phyloP scores from a whole-genome alignment of 306 rosid species.

The Erythrophleum fordii region DNA sequence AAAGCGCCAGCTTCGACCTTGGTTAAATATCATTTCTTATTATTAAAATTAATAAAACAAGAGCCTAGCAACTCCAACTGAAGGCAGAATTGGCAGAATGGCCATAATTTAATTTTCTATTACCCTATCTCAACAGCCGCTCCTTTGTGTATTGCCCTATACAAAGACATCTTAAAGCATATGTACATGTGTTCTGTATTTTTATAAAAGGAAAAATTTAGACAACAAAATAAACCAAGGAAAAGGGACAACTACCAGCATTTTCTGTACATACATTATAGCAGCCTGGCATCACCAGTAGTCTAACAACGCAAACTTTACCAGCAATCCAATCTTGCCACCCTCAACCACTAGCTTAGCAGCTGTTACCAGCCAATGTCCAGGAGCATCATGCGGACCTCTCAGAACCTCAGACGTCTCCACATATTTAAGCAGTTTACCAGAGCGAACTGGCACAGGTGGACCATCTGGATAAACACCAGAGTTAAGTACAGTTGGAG shows the following conservation, averaged over 20 bases:
- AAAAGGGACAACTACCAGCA: constrained; percentile 14
- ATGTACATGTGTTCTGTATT: constrained; percentile 36
- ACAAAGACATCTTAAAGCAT: constrained; percentile 43
- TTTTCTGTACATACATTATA: constrained; percentile 35
- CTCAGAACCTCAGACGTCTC: constrained; percentile 83
- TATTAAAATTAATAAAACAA: neutral
- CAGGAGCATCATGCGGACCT: constrained; percentile 91
- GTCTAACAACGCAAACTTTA: constrained; percentile 89
- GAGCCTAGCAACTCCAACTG: neutral
- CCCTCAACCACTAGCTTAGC: constrained; percentile 84
- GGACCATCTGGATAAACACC: constrained; percentile 93
- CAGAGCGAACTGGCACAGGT: constrained; percentile 62
- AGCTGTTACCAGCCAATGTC: constrained; percentile 93
- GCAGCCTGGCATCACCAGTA: constrained; percentile 53
- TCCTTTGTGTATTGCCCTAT: constrained; percentile 47
- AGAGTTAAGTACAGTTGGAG: constrained; percentile 74
- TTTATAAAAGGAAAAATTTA: neutral
- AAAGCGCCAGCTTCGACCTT: neutral
- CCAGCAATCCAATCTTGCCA: constrained; percentile 80
- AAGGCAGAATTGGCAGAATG: constrained; percentile 19
- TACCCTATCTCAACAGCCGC: constrained; percentile 42
- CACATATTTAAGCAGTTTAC: constrained; percentile 74
- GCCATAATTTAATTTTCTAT: constrained; percentile 32
- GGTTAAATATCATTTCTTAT: neutral
- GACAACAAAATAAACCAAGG: constrained; percentile 38